Base-by-base conservation (phyloP, 2,329 filamentous ascomycete species). In the Achaetomium macrosporum region DNA sequence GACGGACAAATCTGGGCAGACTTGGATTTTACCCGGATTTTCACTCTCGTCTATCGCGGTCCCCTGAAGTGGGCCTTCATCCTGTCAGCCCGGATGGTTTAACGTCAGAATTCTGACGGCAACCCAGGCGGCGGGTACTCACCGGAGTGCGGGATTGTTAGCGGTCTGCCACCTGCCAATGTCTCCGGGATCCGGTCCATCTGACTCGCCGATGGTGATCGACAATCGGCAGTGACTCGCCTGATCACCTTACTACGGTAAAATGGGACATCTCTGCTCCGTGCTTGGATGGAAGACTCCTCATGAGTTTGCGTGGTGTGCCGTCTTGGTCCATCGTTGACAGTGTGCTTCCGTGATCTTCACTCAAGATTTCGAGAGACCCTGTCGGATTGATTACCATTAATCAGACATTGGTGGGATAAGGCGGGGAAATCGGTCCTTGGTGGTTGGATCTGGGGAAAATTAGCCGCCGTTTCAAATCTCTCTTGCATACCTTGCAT, bases 401-500 rank as follows among this genome's bases (percentile, higher is more conserved):
- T 42, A 25, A 45, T 54, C 47, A 42, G 51, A 53, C 48, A 59
- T 57, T 61, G 57, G 57, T 47, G 7, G 51, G 36, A 48, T 37
- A 40, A 39, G 42, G 49, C 41, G 47, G 55, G 54, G 55, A 16
- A 53, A 33, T 40, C 40, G 16, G 25, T 19, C n/a, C 39, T 42
- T 53, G 56, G 44, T 54, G 53, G 51, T 56, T 53, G 49, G 53
- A 53, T 58, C 57, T 57, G 55, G 55, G 53, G 57, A 39, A 47
- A 57, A 63, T 63, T 64, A 64, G 63, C 63, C 63, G 61, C 58
- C 56, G 63, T 63, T 63, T 64, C 61, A 63, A 42, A 48, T 58
- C 49, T 44, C 44, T 51, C 31, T 44, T 47, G 47, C 7, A 25
- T 25, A 25, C n/a, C n/a, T n/a, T n/a, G n/a, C 52, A 58, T 53